phyloP scores from a whole-genome alignment of 148 eudicot genomes.

The Drosera capensis region DNA sequence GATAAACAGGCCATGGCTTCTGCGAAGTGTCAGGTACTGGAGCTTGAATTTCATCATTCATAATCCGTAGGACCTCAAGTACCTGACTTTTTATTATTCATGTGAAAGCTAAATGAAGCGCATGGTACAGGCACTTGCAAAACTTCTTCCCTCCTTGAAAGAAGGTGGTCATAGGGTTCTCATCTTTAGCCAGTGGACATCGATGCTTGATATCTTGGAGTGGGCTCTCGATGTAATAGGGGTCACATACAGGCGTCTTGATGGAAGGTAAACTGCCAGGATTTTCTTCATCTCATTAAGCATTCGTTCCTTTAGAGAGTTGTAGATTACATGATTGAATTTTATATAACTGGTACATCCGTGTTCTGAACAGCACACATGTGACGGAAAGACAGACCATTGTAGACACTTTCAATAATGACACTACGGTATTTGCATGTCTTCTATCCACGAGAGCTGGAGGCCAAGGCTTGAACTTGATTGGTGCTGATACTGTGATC shows the following conservation, averaged over 20 bases:
- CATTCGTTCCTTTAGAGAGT: not conserved
- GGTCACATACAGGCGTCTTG: conserved; percentile 77
- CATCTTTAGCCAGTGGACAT: conserved; percentile 98
- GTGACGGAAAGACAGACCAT: conserved; percentile 86
- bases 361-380: conserved; percentile 45
- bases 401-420: conserved; percentile 74
- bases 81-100: not conserved
- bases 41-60: not conserved
- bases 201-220: conserved; percentile 99
- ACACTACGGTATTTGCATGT: conserved; percentile 78
- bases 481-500: conserved; percentile 93
- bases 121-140: conserved; percentile 47
- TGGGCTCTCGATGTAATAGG: conserved; percentile 95
- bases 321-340: conserved; percentile 70
- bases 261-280: conserved; percentile 59
- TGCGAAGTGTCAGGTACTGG: conserved; percentile 71
- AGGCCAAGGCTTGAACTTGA: conserved; percentile 89
- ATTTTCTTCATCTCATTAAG: not conserved
- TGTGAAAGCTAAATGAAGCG: not conserved
- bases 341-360: not conserved
- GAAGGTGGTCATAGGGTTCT: conserved; percentile 72
- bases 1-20: conserved; percentile 59
- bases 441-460: conserved; percentile 97
- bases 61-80: not conserved
- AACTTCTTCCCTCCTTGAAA: conserved; percentile 63